A percentile compares a stretch with the other conserved stretches of the same genome.
These are phyloP conservation scores for Poronia punctata DNA, from an alignment of 495 filamentous ascomycete species.

Conservation along the genomic window DNA sequence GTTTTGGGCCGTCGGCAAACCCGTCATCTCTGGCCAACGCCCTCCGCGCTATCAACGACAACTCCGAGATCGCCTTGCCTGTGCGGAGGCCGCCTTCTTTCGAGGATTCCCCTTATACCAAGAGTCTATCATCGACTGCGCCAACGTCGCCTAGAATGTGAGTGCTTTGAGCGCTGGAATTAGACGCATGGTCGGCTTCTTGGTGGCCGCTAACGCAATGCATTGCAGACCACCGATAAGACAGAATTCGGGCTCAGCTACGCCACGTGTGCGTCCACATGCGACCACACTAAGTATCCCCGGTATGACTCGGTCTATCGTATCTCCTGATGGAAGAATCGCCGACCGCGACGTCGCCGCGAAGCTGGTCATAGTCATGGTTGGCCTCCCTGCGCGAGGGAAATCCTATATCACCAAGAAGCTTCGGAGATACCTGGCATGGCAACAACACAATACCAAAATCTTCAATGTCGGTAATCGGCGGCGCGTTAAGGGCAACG, in stretches of 20 bases:
- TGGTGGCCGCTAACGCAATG: slow-evolving; percentile 2
- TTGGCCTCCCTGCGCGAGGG: slow-evolving; percentile 86
- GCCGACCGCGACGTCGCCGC: slow-evolving; percentile 86
- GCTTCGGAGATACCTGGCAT: slow-evolving; percentile 87
- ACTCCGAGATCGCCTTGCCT: slow-evolving; percentile 10
- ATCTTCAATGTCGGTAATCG: slow-evolving; percentile 98
- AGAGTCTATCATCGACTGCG: slow-evolving; percentile 47
- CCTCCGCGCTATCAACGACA: slow-evolving; percentile 29
- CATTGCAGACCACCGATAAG: slow-evolving; percentile 43
- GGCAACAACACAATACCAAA: slow-evolving; percentile 88
- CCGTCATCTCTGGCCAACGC: slow-evolving; percentile 29
- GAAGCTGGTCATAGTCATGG: slow-evolving; percentile 97
- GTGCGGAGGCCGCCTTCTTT: slow-evolving; percentile 21
- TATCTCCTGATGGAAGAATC: slow-evolving; percentile 91
- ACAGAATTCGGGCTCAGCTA: slow-evolving; percentile 55
- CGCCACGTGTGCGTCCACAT: slow-evolving; percentile 58
- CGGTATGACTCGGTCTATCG: slow-evolving; percentile 81
- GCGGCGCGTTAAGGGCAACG: slow-evolving; percentile 69
- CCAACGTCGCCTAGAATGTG: slow-evolving; percentile 49
- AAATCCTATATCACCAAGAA: slow-evolving; percentile 99
- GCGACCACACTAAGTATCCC: slow-evolving; percentile 83
- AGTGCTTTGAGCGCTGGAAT: slow-evolving; percentile 12
- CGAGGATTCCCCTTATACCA: slow-evolving; percentile 40
- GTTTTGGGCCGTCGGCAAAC: slow-evolving; percentile 22
- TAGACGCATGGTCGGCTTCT: not conserved